phyloP scores from a whole-genome alignment of 768 basidiomycete species.

The Tylopilus balloui region DNA sequence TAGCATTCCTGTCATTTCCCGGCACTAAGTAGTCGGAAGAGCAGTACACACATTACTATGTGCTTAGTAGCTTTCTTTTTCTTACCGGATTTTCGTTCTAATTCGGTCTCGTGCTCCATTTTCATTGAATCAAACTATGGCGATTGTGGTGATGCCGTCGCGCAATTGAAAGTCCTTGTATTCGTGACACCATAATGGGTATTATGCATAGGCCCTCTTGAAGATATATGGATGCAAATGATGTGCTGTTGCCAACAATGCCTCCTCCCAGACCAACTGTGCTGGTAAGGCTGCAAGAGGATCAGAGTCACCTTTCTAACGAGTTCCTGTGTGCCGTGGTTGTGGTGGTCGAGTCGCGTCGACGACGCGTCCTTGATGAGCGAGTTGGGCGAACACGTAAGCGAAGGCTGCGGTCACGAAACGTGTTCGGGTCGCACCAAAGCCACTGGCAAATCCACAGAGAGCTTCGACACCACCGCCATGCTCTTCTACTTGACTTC shows the following conservation, averaged over 20 bases:
- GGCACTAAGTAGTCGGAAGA: constrained; percentile 2
- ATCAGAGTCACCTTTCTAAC: not conserved
- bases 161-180: not conserved
- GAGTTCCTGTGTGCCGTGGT: constrained; percentile 25
- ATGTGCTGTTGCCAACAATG: constrained; percentile 51
- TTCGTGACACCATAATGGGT: not conserved
- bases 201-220: not conserved
- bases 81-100: constrained; percentile 11
- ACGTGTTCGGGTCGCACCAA: constrained; percentile 14
- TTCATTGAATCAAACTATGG: not conserved
- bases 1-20: constrained; percentile 7
- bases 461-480: not conserved
- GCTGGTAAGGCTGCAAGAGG: constrained; percentile 30
- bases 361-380: constrained; percentile 27
- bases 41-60: constrained; percentile 1
- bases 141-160: not conserved
- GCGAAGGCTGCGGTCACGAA: not conserved
- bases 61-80: constrained; percentile 1
- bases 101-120: not conserved
- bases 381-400: constrained; percentile 19
- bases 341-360: constrained; percentile 16
- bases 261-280: constrained; percentile 41
- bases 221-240: too few species aligned
- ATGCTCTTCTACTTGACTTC: constrained; percentile 45
- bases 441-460: not conserved